phyloP scores from a whole-genome alignment of 1,284 basidiomycete species.

The Heterobasidion occidentale region DNA sequence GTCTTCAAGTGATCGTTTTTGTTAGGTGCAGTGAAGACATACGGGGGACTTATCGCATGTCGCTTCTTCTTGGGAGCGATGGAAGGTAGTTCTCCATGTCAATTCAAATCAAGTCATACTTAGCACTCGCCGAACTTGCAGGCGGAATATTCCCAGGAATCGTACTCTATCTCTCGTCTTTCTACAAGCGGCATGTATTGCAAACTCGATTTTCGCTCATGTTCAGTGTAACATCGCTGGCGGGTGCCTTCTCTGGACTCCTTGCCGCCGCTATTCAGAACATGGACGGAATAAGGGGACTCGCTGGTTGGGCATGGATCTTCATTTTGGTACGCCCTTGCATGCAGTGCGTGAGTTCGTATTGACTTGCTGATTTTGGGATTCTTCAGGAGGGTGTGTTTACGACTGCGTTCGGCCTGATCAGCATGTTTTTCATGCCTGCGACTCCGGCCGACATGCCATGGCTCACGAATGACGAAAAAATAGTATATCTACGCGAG shows the following conservation, averaged over 20 bases:
- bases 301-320: conserved; percentile 57
- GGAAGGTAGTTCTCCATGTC: conserved; percentile 28
- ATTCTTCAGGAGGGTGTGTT: conserved; percentile 34
- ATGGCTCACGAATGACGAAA: conserved; percentile 25
- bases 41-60: conserved; percentile 45
- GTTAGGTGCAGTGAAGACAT: conserved; percentile 43
- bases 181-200: conserved; percentile 50
- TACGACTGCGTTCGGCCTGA: conserved; percentile 31
- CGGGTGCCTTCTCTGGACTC: conserved; percentile 57
- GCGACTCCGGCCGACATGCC: conserved; percentile 29
- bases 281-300: conserved; percentile 39
- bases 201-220: conserved; percentile 48
- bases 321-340: conserved; percentile 39
- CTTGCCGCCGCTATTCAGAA: conserved; percentile 50
- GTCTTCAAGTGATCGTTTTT: background rate
- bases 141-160: conserved; percentile 53
- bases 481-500: conserved; percentile 23
- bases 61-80: conserved; percentile 60
- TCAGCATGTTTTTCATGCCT: conserved; percentile 32
- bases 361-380: background rate
- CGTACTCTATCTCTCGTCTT: conserved; percentile 47
- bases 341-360: conserved; percentile 4
- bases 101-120: background rate
- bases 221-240: conserved; percentile 51
- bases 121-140: background rate